These are phyloP conservation scores for Epichloe sibirici DNA, from an alignment of 2,329 filamentous ascomycete species.

Conservation along the genomic window DNA sequence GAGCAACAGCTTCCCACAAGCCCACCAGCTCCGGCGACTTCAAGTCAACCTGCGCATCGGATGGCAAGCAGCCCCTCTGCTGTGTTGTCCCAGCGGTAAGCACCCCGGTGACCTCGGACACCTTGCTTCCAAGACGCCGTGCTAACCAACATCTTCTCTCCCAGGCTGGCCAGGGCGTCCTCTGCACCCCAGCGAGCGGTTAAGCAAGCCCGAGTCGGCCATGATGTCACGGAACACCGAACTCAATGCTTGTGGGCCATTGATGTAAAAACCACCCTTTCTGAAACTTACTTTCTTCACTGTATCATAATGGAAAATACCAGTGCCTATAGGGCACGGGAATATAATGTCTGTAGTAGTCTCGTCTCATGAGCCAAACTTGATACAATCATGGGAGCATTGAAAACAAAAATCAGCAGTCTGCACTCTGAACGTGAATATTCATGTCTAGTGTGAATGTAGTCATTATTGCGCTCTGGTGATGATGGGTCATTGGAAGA, in stretches of 20 bases:
- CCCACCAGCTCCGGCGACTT: constrained; percentile 3
- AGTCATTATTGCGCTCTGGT: no score
- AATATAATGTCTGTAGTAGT: neutral
- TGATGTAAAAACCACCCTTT: constrained; percentile 1
- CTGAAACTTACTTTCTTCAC: neutral
- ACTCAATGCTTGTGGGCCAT: neutral
- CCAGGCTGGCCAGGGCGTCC: constrained; percentile 3
- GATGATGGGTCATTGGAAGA: no score
- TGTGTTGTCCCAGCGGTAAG: constrained; percentile 8
- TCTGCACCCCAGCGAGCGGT: neutral
- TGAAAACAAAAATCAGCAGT: no score
- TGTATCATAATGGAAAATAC: neutral
- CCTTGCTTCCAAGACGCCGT: no score
- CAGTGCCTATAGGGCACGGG: neutral
- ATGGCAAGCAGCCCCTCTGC: constrained; percentile 2
- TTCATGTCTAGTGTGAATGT: fast-evolving
- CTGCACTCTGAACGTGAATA: no score
- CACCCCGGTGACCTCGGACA: neutral
- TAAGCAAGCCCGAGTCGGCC: neutral
- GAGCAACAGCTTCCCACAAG: neutral
- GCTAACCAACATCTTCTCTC: neutral
- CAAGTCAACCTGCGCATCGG: constrained; percentile 1
- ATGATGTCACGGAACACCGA: neutral
- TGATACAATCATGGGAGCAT: neutral
- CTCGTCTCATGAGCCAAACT: neutral